phyloP scores from a whole-genome alignment of 78 protist genomes.

The Dictyostelium citrinum region DNA sequence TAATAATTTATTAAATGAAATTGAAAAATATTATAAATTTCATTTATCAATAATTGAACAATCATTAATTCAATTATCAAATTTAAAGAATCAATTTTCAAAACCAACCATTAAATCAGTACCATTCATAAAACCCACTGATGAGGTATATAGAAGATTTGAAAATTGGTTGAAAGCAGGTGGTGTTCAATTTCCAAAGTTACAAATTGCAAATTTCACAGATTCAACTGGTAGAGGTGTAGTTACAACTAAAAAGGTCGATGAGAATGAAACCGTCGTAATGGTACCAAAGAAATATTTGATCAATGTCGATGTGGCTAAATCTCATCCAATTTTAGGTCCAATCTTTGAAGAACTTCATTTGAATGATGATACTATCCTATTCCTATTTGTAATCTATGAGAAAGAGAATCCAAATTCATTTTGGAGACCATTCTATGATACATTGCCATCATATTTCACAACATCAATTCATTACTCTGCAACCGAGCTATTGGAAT shows the following conservation, averaged over 20 bases:
- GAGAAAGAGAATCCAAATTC: constrained; percentile 72
- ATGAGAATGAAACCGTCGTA: constrained; percentile 24
- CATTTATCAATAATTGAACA: constrained; percentile 55
- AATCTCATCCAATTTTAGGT: constrained; percentile 28
- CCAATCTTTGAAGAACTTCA: constrained; percentile 32
- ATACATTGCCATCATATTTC: constrained; percentile 68
- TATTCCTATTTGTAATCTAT: constrained; percentile 69
- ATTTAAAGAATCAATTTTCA: constrained; percentile 1
- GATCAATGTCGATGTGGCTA: constrained; percentile 46
- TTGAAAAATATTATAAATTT: constrained; percentile 45
- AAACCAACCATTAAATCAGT: not conserved
- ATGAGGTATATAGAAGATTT: constrained; percentile 47
- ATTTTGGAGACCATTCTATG: constrained; percentile 76
- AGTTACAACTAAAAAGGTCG: constrained; percentile 50
- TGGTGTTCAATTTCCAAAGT: constrained; percentile 46
- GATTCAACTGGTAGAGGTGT: constrained; percentile 73
- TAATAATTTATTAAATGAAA: not conserved
- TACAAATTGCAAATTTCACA: constrained; percentile 64
- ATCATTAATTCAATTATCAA: constrained; percentile 8
- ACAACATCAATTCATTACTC: constrained; percentile 65
- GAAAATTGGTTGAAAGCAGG: constrained; percentile 44
- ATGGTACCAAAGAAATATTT: constrained; percentile 36
- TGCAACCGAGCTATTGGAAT: constrained; percentile 55
- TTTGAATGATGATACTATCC: constrained; percentile 58
- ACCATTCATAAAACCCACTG: constrained; percentile 30